phyloP scores from a whole-genome alignment of 129 eudicot species.

The Chrysanthemum seticuspe region DNA sequence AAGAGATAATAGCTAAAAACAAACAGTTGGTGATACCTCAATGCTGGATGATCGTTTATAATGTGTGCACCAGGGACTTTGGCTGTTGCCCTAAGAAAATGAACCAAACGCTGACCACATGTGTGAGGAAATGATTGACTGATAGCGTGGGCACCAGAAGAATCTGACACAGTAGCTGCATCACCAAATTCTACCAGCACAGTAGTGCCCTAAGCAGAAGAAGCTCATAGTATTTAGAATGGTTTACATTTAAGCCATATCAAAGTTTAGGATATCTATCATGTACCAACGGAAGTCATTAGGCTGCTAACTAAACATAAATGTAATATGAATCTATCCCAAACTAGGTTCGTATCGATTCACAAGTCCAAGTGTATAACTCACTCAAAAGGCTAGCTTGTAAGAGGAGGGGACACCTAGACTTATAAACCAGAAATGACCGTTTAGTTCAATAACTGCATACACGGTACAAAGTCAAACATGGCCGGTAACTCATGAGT shows the following conservation, averaged over 20 bases:
- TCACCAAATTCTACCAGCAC: slow-evolving; percentile 73
- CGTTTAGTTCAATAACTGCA: too few species aligned
- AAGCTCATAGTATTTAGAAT: not conserved
- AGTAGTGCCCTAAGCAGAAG: not conserved
- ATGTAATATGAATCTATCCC: too few species aligned
- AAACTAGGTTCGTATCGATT: too few species aligned
- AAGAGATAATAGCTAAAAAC: not conserved
- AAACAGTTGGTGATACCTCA: slow-evolving; percentile 44
- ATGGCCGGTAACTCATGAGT: too few species aligned
- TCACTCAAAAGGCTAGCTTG: too few species aligned
- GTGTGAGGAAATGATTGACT: slow-evolving; percentile 79
- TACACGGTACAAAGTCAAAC: too few species aligned
- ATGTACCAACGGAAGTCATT: too few species aligned
- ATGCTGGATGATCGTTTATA: slow-evolving; percentile 65
- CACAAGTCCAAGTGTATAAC: too few species aligned
- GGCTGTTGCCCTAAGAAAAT: slow-evolving; percentile 79
- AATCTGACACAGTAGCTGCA: slow-evolving; percentile 68
- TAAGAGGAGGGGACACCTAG: too few species aligned
- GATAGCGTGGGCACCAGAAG: slow-evolving; percentile 67
- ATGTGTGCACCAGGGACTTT: slow-evolving; percentile 75
- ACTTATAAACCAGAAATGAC: too few species aligned
- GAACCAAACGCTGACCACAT: slow-evolving; percentile 81
- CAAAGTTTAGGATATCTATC: not conserved
- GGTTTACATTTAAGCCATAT: not conserved
- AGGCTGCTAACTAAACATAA: too few species aligned